Base-by-base conservation (phyloP, 805 yeast species). In the Monosporozyma siamensis region DNA sequence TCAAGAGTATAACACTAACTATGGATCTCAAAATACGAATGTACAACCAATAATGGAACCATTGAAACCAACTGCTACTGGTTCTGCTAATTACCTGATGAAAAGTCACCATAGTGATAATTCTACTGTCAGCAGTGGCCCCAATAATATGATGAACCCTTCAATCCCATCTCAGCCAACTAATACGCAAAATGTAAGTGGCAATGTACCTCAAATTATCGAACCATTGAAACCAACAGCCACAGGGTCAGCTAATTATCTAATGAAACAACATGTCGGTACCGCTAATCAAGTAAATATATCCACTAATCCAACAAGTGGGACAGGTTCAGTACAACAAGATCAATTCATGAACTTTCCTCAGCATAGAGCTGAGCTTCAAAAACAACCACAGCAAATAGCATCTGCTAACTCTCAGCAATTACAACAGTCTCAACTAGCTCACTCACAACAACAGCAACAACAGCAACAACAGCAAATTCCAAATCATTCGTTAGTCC, bases 1-100 rank as follows among this genome's bases (percentile, higher is more conserved):
- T 29, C 55, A 56, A 41, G 56, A 53, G 31, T 51, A 42, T 24
- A 46, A 45, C 22, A 44, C 41, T 8, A 37, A 21, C 4, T 31
- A 32, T 6, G 8, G 20, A 4, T 20, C 29, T 9, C n/a, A 22
- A 26, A 30, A 25, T 12, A 17, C n/a, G 14, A 9, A 6, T 12
- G 7, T 11, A 4, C 34, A 38, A n/a, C 30, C 27, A 2, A 22
- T 20, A 4, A 32, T 51, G 20, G 51, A 48, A 32, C 61, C 63
- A 4, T 44, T 66, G 41, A 55, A 53, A 38, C 71, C 71, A 4
- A 53, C 70, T 24, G 62, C 66, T 39, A 67, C 72, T 0, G 71
- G 71, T 0, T 66, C 71, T 7, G 67, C 68, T 2, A 64, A 68
- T 23, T 57, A 63, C 34, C 44, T 63, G 29, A 47, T 63, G 42